Evolutionary conservation across 371 early-diverging fungal genomes (phyloP).

Genomic region (Mortierella polycephala): DNA sequence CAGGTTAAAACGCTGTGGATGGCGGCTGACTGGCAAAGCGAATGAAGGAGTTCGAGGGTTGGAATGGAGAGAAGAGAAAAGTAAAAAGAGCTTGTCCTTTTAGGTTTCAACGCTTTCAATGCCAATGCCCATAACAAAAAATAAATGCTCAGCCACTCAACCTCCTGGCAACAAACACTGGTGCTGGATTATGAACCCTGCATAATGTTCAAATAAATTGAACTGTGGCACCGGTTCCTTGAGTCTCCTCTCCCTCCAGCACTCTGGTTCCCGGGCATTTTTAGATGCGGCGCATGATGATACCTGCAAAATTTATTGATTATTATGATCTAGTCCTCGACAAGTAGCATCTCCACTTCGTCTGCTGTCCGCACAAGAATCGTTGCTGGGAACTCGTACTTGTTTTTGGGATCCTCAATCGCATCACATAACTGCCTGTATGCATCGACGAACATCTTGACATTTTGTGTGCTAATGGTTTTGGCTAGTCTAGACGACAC

Average conservation of each 20-base stretch:
- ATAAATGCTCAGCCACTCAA: no score
- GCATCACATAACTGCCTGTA: constrained; percentile 69
- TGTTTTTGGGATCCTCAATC: constrained; percentile 72
- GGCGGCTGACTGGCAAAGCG: no score
- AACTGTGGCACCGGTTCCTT: no score
- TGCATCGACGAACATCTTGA: constrained; percentile 66
- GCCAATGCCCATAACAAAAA: no score
- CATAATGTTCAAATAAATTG: background rate
- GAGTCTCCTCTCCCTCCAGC: no score
- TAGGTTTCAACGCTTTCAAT: no score
- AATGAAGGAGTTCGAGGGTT: background rate
- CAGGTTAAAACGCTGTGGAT: no score
- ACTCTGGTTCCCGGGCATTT: background rate
- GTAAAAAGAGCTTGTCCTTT: background rate
- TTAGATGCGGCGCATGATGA: background rate
- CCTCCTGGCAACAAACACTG: no score
- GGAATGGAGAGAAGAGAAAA: background rate
- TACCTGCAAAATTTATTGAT: background rate
- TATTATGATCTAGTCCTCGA: constrained; percentile 10
- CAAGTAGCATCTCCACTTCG: constrained; percentile 73
- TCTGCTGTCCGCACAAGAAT: constrained; percentile 76
- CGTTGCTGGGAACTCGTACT: constrained; percentile 71
- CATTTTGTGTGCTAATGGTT: constrained; percentile 40
- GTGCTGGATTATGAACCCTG: no score
- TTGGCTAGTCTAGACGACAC: constrained; percentile 53